phyloP scores from a whole-genome alignment of 2,329 filamentous ascomycete genomes.

The Exophiala mesophila region DNA sequence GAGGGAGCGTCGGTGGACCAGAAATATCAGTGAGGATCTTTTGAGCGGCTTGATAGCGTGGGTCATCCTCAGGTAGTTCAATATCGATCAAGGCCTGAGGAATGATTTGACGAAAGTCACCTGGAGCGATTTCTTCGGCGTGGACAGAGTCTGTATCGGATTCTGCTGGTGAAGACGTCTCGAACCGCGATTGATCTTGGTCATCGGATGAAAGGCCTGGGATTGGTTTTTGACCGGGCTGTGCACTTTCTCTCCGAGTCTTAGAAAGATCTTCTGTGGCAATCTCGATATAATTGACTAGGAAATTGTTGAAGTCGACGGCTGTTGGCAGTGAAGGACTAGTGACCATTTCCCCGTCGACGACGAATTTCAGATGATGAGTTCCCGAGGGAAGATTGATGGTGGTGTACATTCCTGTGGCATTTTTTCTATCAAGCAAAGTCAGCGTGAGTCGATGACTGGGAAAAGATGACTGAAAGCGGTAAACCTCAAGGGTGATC shows the following conservation, averaged over 20 bases:
- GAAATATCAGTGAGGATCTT: constrained; percentile 73
- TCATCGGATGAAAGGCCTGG: constrained; percentile 42
- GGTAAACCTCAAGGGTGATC: no score
- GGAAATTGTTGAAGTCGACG: constrained; percentile 94
- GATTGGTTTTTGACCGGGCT: constrained; percentile 32
- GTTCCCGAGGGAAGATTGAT: constrained; percentile 87
- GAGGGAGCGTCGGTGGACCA: constrained; percentile 75
- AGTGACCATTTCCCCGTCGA: constrained; percentile 88
- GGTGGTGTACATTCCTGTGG: constrained; percentile 62
- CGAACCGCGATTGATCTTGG: constrained; percentile 18
- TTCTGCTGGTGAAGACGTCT: constrained; percentile 34
- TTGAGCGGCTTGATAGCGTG: constrained; percentile 68
- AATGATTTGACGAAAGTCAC: constrained; percentile 65
- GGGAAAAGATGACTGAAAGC: background rate
- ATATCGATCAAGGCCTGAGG: constrained; percentile 83
- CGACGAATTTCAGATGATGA: constrained; percentile 93
- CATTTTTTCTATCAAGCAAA: constrained; percentile 39
- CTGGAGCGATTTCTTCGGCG: constrained; percentile 50
- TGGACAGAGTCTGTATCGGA: constrained; percentile 24
- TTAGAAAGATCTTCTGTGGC: constrained; percentile 62
- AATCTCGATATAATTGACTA: constrained; percentile 98
- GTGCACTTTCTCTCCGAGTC: constrained; percentile 34
- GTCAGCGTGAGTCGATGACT: background rate
- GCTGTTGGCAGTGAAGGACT: constrained; percentile 84
- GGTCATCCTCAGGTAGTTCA: constrained; percentile 75